Conservation (phyloP, 2,329 filamentous ascomycete species). For the Paracamarosporium sp. region DNA sequence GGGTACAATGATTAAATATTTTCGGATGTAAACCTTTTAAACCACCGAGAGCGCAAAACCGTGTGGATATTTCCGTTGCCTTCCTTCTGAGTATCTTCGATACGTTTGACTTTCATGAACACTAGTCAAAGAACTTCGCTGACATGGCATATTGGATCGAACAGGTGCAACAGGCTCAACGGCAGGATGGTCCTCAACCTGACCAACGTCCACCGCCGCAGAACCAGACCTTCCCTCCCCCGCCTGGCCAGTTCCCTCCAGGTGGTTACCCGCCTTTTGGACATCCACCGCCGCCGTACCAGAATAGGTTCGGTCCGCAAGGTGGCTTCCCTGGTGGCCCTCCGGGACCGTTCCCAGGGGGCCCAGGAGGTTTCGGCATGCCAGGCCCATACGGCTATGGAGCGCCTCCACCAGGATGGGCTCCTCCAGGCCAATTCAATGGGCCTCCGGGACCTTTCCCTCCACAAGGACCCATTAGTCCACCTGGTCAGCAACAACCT, state of each 20-base stretch:
- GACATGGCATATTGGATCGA: slow-evolving; percentile 27
- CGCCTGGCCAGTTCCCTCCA: slow-evolving; percentile 49
- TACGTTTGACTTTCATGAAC: slow-evolving; percentile 18
- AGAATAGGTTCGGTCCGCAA: slow-evolving; percentile 55
- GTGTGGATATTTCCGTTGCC: slow-evolving; percentile 99
- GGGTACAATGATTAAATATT: slow-evolving; percentile 85
- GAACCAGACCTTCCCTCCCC: slow-evolving; percentile 45
- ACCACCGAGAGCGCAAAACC: slow-evolving; percentile 93
- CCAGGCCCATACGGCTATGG: slow-evolving; percentile 75
- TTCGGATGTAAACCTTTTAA: slow-evolving; percentile 91
- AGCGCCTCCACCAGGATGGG: slow-evolving; percentile 74
- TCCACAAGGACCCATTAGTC: slow-evolving; percentile 66
- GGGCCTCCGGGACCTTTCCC: slow-evolving; percentile 69
- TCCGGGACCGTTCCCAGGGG: slow-evolving; percentile 52
- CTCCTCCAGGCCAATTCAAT: slow-evolving; percentile 77
- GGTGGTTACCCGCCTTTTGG: slow-evolving; percentile 49
- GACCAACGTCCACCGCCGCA: slow-evolving; percentile 39
- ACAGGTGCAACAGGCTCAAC: slow-evolving; percentile 40
- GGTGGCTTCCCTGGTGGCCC: slow-evolving; percentile 51
- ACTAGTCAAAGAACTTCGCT: slow-evolving; percentile 23
- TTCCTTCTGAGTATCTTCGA: slow-evolving; percentile 86
- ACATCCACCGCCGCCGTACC: slow-evolving; percentile 48
- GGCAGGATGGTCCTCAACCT: slow-evolving; percentile 35
- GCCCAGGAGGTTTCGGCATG: slow-evolving; percentile 69
- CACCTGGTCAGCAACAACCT: slow-evolving; percentile 55